Percentiles rank a stretch among this genome's conserved stretches.
Evolutionary conservation across 2,329 filamentous ascomycete genomes (phyloP).

Genomic region (Sclerotinia borealis): DNA sequence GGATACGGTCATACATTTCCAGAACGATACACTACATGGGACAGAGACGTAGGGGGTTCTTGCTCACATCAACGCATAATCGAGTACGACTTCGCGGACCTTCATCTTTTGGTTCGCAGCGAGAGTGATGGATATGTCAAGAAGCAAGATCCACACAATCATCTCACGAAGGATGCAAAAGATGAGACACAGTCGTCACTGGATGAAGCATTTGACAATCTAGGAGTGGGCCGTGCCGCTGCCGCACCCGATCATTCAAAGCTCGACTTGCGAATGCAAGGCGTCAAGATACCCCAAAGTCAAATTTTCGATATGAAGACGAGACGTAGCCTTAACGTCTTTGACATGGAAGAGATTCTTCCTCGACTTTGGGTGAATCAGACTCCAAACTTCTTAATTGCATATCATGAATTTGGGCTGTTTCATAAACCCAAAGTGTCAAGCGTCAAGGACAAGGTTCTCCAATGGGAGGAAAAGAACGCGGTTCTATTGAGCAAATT

Average conservation of each 20-base stretch:
- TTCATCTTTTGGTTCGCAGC: conserved; percentile 48
- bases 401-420: conserved; percentile 39
- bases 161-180: too few species aligned
- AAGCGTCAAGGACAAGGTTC: conserved; percentile 14
- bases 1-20: conserved; percentile 64
- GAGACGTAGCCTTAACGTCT: conserved; percentile 29
- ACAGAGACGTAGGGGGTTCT: conserved; percentile 45
- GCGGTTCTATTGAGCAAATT: conserved; percentile 16
- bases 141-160: background rate
- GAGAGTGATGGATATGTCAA: conserved; percentile 52
- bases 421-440: conserved; percentile 34
- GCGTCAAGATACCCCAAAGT: conserved; percentile 32
- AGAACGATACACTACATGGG: conserved; percentile 61
- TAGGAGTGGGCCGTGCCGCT: conserved; percentile 23
- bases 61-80: conserved; percentile 57
- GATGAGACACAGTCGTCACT: conserved; percentile 15
- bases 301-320: conserved; percentile 39
- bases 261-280: conserved; percentile 28
- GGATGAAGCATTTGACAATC: conserved; percentile 8
- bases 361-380: conserved; percentile 45
- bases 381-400: conserved; percentile 45
- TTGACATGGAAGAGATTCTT: conserved; percentile 34
- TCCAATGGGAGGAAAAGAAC: conserved; percentile 20
- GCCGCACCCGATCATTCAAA: conserved; percentile 35
- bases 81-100: conserved; percentile 49